phyloP scores from a whole-genome alignment of 2,329 filamentous ascomycete species.

The Verticillium tricorpus region DNA sequence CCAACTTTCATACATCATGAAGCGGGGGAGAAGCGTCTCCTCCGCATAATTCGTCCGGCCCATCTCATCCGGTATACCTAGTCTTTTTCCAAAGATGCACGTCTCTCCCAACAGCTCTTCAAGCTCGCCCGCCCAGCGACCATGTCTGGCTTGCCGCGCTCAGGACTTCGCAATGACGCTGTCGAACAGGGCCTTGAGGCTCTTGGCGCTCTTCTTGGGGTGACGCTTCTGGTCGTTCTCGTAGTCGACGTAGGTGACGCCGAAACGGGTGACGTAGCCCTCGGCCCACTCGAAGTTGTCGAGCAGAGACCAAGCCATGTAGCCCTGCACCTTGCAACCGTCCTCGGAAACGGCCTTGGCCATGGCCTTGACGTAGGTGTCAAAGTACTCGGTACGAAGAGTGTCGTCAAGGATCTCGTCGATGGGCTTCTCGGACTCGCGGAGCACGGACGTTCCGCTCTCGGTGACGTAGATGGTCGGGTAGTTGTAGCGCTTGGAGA shows the following conservation, averaged over 20 bases:
- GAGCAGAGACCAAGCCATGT: slow-evolving; percentile 84
- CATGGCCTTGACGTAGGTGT: slow-evolving; percentile 72
- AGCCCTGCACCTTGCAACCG: slow-evolving; percentile 73
- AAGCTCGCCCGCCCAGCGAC: background rate
- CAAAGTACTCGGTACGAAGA: slow-evolving; percentile 76
- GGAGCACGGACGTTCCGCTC: slow-evolving; percentile 80
- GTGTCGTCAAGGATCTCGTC: slow-evolving; percentile 75
- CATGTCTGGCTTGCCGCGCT: background rate
- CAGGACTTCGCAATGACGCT: slow-evolving; percentile 61
- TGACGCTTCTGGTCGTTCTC: slow-evolving; percentile 71
- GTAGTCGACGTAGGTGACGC: slow-evolving; percentile 81
- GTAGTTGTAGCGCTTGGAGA: slow-evolving; percentile 69
- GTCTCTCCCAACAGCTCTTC: background rate
- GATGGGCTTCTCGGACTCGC: slow-evolving; percentile 69
- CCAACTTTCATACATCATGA: background rate
- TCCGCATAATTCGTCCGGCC: background rate
- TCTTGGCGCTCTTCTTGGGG: slow-evolving; percentile 78
- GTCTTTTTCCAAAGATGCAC: background rate
- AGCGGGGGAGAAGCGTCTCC: background rate
- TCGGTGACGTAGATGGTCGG: slow-evolving; percentile 85
- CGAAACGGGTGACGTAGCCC: slow-evolving; percentile 82
- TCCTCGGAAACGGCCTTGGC: slow-evolving; percentile 67
- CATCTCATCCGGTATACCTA: background rate
- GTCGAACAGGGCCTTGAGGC: slow-evolving; percentile 67
- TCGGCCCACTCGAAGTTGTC: slow-evolving; percentile 95